Base-by-base conservation (phyloP, 352 stramenopile species). In the Phytophthora colocasiae region DNA sequence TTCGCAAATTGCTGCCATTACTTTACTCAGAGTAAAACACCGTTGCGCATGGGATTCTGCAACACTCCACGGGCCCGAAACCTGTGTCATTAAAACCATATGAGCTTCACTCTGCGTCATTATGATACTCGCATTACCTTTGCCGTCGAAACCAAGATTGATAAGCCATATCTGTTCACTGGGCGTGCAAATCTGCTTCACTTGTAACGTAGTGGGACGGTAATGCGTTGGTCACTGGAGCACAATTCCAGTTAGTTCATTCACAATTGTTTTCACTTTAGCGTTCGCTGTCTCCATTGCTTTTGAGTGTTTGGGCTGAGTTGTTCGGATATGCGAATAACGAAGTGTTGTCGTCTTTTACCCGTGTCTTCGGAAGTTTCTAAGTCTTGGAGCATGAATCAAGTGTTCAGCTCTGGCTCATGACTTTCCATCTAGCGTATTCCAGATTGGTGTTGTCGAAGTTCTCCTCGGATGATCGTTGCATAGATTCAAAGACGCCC, bases 21-120 rank as follows among this genome's bases (percentile, higher is more conserved):
- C 11, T 11, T 41, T 68, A 84, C 75, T n/a, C 75, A 80, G 36
- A 84, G 40, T 14, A 80, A 47, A 38, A 75, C 61, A 7, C 75
- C 75, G 19, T 81, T 84, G 14, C 75, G 72, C 40, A 81, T 64
- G 3, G 58, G 40, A n/a, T 84, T 70, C 6, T 81, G 58, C 49
- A 81, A 43, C 3, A 81, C 68, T 1, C 67, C 67, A 27, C 46
- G n/a, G 41, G 15, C 39, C 24, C 2, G 39, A 26, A 53, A 41
- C 40, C 71, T 79, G 9, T 27, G 6, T 15, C 29, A 9, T 48
- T 3, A 14, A 24, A 11, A 7, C 43, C 10, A 17, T 12, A 14
- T 41, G 41, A 54, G 15, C 4, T n/a, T 8, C 14, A 17, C 6
- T 19, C 12, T 40, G 17, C 14, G 27, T n/a, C 26, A 4, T 36